These are phyloP conservation scores for Plectosphaerella cucumerina DNA, from an alignment of 2,329 filamentous ascomycete species.

Conservation along the genomic window DNA sequence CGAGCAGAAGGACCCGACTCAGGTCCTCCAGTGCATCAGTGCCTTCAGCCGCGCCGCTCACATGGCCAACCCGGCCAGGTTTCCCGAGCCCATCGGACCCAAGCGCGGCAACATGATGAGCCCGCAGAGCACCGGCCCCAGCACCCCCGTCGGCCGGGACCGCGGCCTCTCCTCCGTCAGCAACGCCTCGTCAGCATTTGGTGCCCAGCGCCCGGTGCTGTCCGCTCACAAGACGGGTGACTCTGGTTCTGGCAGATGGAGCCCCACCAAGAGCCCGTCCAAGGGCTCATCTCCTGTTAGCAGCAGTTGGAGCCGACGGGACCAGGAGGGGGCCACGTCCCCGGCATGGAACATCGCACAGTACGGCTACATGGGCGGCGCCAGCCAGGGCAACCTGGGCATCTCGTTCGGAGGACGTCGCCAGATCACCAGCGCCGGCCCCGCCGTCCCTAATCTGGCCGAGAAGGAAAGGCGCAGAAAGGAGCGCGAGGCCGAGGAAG, in stretches of 20 bases:
- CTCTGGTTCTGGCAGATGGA: conserved; percentile 52
- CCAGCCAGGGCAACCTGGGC: conserved; percentile 91
- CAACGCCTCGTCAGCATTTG: conserved; percentile 50
- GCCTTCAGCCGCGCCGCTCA: conserved; percentile 89
- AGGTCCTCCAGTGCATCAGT: conserved; percentile 87
- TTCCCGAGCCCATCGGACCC: conserved; percentile 65
- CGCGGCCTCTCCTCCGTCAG: conserved; percentile 54
- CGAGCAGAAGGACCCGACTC: conserved; percentile 91
- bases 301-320: conserved; percentile 78
- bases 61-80: conserved; percentile 65
- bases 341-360: conserved; percentile 99
- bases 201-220: conserved; percentile 33
- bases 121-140: conserved; percentile 59
- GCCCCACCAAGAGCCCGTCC: conserved; percentile 59
- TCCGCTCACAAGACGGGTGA: conserved; percentile 48
- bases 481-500: conserved; percentile 54
- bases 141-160: conserved; percentile 30
- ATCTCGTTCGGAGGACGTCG: conserved; percentile 87
- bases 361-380: conserved; percentile 97
- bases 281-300: conserved; percentile 57
- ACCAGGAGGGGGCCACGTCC: conserved; percentile 73
- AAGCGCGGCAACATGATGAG: conserved; percentile 57
- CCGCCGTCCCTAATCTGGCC: conserved; percentile 72
- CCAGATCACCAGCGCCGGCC: conserved; percentile 83
- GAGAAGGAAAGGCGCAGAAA: conserved; percentile 73